Evolutionary conservation across 805 yeast species (phyloP).

Genomic region (Myxozyma neotropica): DNA sequence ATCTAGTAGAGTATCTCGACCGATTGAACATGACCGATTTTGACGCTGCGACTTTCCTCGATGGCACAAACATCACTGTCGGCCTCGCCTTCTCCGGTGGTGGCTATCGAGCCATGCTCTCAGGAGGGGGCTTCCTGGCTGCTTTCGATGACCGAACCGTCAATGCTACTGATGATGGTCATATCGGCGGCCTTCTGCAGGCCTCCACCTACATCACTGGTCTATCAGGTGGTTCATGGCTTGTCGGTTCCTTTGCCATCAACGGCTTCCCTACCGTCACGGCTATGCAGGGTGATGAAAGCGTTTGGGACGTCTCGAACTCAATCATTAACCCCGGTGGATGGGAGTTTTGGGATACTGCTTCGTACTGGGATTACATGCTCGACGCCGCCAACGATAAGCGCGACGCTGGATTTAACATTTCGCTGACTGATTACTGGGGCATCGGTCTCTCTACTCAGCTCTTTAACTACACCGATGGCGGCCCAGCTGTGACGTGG

Average conservation of each 20-base stretch:
- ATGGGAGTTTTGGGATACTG: constrained; percentile 48
- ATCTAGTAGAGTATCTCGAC: constrained; percentile 49
- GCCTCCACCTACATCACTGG: constrained; percentile 61
- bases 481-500: constrained; percentile 63
- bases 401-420: constrained; percentile 64
- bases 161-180: constrained; percentile 40
- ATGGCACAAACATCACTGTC: constrained; percentile 36
- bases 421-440: constrained; percentile 79
- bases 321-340: constrained; percentile 37
- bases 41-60: constrained; percentile 21
- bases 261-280: constrained; percentile 47
- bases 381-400: constrained; percentile 53
- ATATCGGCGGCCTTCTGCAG: constrained; percentile 57
- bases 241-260: constrained; percentile 53
- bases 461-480: constrained; percentile 60
- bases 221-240: constrained; percentile 75
- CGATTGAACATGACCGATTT: constrained; percentile 52
- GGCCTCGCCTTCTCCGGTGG: constrained; percentile 77
- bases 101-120: constrained; percentile 71
- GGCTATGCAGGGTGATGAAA: constrained; percentile 34
- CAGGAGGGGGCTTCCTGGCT: constrained; percentile 57
- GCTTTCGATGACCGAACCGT: constrained; percentile 55
- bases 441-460: constrained; percentile 74
- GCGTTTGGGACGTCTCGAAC: constrained; percentile 41
- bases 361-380: constrained; percentile 50